A percentile compares a stretch with the other conserved stretches of the same genome.
Evolutionary conservation across 768 basidiomycete genomes (phyloP).

Genomic region (Suillus weaverae): DNA sequence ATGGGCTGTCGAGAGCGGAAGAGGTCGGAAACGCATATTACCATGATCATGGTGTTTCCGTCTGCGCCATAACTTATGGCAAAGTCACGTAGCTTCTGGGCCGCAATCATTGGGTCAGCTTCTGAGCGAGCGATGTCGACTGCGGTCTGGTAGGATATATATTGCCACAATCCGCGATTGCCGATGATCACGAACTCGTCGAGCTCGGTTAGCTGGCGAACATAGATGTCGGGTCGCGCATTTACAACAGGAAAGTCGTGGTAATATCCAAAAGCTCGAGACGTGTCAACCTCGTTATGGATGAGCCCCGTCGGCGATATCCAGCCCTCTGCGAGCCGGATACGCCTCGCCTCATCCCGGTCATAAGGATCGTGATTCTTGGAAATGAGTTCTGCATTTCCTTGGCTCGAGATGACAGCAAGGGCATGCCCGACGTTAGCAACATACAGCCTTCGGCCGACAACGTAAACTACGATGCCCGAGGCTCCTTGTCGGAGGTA

Average conservation of each 20-base stretch:
- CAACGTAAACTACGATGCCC: slow-evolving; percentile 84
- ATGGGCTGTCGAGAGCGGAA: slow-evolving; percentile 54
- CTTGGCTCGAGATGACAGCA: slow-evolving; percentile 81
- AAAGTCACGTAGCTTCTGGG: slow-evolving; percentile 95
- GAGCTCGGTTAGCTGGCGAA: slow-evolving; percentile 68
- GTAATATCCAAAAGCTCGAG: slow-evolving; percentile 93
- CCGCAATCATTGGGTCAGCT: slow-evolving; percentile 81
- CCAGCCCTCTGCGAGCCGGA: slow-evolving; percentile 91
- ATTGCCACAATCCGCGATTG: slow-evolving; percentile 92
- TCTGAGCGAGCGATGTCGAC: slow-evolving; percentile 91
- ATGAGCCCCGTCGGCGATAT: slow-evolving; percentile 88
- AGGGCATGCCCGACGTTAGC: slow-evolving; percentile 89
- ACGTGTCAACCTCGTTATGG: slow-evolving; percentile 88
- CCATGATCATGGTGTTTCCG: slow-evolving; percentile 97
- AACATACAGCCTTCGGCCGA: slow-evolving; percentile 76
- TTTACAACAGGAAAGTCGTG: slow-evolving; percentile 89
- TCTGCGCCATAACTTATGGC: slow-evolving; percentile 96
- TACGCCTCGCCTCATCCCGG: slow-evolving; percentile 78
- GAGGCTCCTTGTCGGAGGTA: slow-evolving; percentile 72
- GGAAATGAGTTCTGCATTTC: slow-evolving; percentile 72
- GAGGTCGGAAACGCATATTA: slow-evolving; percentile 79
- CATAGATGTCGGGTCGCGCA: slow-evolving; percentile 76
- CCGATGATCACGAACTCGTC: slow-evolving; percentile 98
- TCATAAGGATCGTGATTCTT: slow-evolving; percentile 90
- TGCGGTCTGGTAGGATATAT: slow-evolving; percentile 90